Base-by-base conservation (phyloP, 1,284 basidiomycete genomes). In the Cryptococcus depauperatus region DNA sequence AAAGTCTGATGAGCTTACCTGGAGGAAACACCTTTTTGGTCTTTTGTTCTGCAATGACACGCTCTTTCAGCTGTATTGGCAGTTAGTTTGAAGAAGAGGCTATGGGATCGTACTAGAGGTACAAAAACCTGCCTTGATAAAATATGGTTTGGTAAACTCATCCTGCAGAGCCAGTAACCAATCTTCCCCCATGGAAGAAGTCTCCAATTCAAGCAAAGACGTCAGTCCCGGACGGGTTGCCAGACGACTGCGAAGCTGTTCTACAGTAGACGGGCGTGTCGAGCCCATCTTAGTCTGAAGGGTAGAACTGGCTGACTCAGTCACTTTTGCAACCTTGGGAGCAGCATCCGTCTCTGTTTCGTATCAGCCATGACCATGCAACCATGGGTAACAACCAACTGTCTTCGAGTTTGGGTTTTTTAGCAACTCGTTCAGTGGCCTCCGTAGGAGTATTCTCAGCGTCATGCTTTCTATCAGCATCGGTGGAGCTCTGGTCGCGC, bases 11-110 rank as follows among this genome's bases (percentile, higher is more conserved):
- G 33, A 16, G 19, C 69, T 41, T 28, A 73, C 73, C 64, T 18
- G 71, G 72, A 2, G 74, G 74, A 44, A 73, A 75, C n/a, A 75
- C 64, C 48, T 67, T 72, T 41, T 62, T 64, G 35, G 46, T 64
- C 32, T 44, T 48, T 40, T 66, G 62, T 53, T 73, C 70, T 13
- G 41, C 52, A 1, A 59, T 53, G 8, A 73, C 49, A 38, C 67
- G 70, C 37, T 59, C 46, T 44, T 72, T 73, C 42, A 73, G 54
- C 68, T 71, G 47, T 25, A 35, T 19, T 22, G 33, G n/a, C n/a
- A n/a, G n/a, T n/a, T n/a, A n/a, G n/a, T n/a, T n/a, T n/a, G n/a
- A n/a, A 35, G 25, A 21, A 41, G 22, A 4, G 13, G 23, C 35
- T 13, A 44, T 22, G 28, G n/a, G 6, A 22, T 22, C 22, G n/a